These are phyloP conservation scores for Papiliotrema terrestris DNA, from an alignment of 1,284 basidiomycete species.

Conservation along the genomic window DNA sequence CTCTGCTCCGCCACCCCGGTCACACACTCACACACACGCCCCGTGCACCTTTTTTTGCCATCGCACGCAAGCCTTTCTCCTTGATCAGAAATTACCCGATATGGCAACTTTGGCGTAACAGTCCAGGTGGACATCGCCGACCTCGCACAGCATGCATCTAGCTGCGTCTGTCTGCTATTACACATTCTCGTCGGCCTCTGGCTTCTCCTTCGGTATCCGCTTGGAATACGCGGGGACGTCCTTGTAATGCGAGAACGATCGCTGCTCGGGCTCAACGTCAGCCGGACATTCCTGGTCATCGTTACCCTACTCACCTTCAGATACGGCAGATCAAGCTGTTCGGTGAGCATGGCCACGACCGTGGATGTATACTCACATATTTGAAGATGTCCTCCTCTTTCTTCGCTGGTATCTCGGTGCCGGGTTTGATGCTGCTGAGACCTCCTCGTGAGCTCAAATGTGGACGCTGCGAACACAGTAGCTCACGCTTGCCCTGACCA, in stretches of 20 bases:
- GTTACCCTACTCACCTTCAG: conserved; percentile 19
- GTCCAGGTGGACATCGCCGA: not conserved
- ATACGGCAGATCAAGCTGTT: conserved; percentile 29
- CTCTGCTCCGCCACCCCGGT: too few species aligned
- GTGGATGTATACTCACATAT: conserved; percentile 13
- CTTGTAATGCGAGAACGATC: conserved; percentile 16
- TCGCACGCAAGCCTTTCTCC: too few species aligned
- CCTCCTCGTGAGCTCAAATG: conserved; percentile 4
- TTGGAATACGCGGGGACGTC: not conserved
- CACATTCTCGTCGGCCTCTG: too few species aligned
- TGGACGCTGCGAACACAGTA: not conserved
- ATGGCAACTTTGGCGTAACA: not conserved
- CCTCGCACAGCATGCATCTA: too few species aligned
- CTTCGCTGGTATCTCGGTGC: conserved; percentile 26
- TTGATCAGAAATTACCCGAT: not conserved
- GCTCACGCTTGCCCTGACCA: not conserved
- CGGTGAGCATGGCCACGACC: not conserved
- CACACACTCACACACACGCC: too few species aligned
- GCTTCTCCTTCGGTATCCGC: not conserved
- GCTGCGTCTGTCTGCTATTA: too few species aligned
- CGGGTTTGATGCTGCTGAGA: conserved; percentile 17
- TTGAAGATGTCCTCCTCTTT: conserved; percentile 38
- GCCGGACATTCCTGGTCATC: not conserved
- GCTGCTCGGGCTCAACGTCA: conserved; percentile 17
- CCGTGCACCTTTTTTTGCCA: too few species aligned